Evolutionary conservation across 1,284 basidiomycete species (phyloP).

Genomic region (Afroboletus lepidellus): DNA sequence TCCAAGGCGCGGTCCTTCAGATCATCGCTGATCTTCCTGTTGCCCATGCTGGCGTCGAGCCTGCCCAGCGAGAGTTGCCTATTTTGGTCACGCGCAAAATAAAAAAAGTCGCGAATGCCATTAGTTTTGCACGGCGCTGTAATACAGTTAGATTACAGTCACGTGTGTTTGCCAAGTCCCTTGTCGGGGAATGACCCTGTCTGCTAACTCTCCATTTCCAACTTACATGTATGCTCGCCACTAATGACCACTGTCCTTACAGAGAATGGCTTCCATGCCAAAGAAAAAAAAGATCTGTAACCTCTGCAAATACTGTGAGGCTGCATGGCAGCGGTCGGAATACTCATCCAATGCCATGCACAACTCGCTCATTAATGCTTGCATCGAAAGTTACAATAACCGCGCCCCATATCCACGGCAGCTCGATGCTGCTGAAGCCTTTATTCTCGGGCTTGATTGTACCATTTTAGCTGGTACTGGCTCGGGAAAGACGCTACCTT

Average conservation of each 20-base stretch:
- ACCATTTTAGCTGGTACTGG: neutral
- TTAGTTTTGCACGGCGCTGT: too few relatives aligned
- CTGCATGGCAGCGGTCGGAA: neutral
- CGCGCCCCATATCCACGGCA: neutral
- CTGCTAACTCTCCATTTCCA: neutral
- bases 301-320: neutral
- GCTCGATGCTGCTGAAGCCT: neutral
- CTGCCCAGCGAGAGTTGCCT: too few relatives aligned
- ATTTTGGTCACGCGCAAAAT: too few relatives aligned
- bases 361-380: neutral
- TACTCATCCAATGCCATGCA: neutral
- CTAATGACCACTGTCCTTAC: neutral
- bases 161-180: neutral
- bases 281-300: neutral
- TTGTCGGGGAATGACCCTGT: neutral
- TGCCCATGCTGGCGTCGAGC: too few relatives aligned
- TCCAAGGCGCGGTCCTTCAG: too few relatives aligned
- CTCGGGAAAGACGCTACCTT: neutral
- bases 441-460: neutral
- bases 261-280: neutral
- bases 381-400: neutral
- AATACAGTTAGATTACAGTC: neutral
- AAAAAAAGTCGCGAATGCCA: too few relatives aligned
- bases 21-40: too few relatives aligned
- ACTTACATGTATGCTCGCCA: neutral